Evolutionary conservation across 2,329 filamentous ascomycete genomes (phyloP).

Genomic region (Talaromyces sp.): DNA sequence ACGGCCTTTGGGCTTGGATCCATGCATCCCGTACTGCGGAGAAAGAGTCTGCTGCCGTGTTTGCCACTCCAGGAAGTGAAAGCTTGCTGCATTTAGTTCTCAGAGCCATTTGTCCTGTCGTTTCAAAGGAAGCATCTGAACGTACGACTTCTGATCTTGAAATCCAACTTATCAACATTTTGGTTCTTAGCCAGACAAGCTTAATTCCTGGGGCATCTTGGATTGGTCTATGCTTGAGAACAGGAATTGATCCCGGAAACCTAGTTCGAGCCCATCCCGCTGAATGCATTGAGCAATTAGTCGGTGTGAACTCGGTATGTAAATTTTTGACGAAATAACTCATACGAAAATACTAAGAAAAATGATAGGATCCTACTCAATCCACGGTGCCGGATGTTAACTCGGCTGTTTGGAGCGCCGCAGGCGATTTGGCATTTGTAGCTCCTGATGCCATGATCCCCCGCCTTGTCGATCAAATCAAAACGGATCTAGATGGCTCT

Average conservation of each 20-base stretch:
- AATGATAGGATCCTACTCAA: conserved; percentile 32
- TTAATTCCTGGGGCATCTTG: conserved; percentile 78
- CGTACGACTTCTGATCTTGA: conserved; percentile 59
- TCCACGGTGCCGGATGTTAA: conserved; percentile 47
- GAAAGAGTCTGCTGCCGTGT: conserved; percentile 72
- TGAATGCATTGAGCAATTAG: conserved; percentile 69
- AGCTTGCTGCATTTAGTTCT: conserved; percentile 63
- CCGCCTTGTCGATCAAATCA: conserved; percentile 72
- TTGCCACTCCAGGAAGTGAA: conserved; percentile 65
- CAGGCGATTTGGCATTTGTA: conserved; percentile 90
- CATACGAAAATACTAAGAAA: not conserved
- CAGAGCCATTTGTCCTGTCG: conserved; percentile 44
- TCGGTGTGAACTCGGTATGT: conserved; percentile 50
- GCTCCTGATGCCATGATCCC: conserved; percentile 81
- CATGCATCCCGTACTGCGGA: conserved; percentile 68
- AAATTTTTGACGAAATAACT: not conserved
- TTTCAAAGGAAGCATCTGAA: conserved; percentile 26
- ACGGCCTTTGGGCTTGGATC: conserved; percentile 80
- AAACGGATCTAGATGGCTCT: conserved; percentile 69
- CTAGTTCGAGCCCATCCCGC: conserved; percentile 68
- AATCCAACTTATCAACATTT: conserved; percentile 71
- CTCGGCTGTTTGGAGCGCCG: conserved; percentile 77
- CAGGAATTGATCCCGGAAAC: conserved; percentile 78
- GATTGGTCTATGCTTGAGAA: conserved; percentile 84
- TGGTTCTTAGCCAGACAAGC: conserved; percentile 77